Conservation (phyloP, 1,284 basidiomycete species). For the Ustilago crameri region DNA sequence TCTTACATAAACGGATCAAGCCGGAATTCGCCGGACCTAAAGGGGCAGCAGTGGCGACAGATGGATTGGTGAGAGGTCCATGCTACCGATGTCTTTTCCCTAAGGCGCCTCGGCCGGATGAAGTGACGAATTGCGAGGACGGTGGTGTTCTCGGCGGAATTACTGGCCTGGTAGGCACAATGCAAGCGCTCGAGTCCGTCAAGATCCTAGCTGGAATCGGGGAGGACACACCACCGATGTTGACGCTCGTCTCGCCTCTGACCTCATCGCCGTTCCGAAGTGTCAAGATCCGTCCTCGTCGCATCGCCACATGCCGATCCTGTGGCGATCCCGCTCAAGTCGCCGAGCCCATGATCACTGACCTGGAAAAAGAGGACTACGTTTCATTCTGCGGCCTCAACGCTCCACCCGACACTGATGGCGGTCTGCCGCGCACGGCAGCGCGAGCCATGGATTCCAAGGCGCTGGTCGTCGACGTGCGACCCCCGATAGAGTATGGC, state of each 20-base stretch:
- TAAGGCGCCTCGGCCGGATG: slow-evolving; percentile 56
- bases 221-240: slow-evolving; percentile 70
- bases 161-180: slow-evolving; percentile 87
- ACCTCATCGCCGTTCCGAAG: slow-evolving; percentile 79
- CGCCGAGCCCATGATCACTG: slow-evolving; percentile 31
- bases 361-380: slow-evolving; percentile 61
- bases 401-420: not conserved
- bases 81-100: slow-evolving; percentile 97
- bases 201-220: slow-evolving; percentile 70
- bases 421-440: slow-evolving; percentile 72
- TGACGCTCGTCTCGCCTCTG: slow-evolving; percentile 81
- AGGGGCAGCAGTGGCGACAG: not conserved
- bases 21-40: slow-evolving; percentile 27
- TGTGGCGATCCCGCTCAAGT: slow-evolving; percentile 57
- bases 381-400: slow-evolving; percentile 59
- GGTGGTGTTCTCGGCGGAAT: slow-evolving; percentile 89
- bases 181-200: slow-evolving; percentile 90
- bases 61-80: slow-evolving; percentile 73
- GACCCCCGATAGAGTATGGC: slow-evolving; percentile 82
- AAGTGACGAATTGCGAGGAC: slow-evolving; percentile 79
- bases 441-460: slow-evolving; percentile 72
- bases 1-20: slow-evolving; percentile 54
- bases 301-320: slow-evolving; percentile 50
- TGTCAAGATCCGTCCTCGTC: slow-evolving; percentile 77
- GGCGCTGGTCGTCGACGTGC: slow-evolving; percentile 79